phyloP scores from a whole-genome alignment of 2,329 filamentous ascomycete genomes.

The Diaporthe vexans region DNA sequence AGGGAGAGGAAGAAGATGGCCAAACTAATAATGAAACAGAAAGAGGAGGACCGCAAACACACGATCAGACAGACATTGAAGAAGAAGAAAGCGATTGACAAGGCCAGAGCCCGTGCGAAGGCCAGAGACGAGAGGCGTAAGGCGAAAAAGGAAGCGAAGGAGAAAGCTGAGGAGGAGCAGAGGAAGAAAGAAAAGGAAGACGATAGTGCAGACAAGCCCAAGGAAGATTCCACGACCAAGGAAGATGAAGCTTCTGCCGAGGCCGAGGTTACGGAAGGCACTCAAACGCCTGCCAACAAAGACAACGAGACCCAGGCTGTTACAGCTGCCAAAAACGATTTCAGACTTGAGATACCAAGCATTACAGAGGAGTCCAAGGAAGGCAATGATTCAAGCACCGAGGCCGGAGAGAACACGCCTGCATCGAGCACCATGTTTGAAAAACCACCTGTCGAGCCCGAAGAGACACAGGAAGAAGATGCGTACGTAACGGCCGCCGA shows the following conservation, averaged over 20 bases:
- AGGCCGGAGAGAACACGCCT: constrained; percentile 42
- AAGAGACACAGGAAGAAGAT: constrained; percentile 38
- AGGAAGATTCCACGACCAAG: not conserved
- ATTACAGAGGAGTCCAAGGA: not conserved
- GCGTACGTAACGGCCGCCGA: constrained; percentile 35
- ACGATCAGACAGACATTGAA: constrained; percentile 56
- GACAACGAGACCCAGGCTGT: constrained; percentile 48
- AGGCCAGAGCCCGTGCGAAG: constrained; percentile 43
- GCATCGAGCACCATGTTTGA: constrained; percentile 35
- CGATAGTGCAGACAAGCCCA: constrained; percentile 25
- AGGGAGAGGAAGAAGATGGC: constrained; percentile 65
- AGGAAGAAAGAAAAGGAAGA: constrained; percentile 49
- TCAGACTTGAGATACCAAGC: constrained; percentile 50
- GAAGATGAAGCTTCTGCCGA: not conserved
- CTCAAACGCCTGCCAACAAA: constrained; percentile 46
- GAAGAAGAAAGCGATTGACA: constrained; percentile 49
- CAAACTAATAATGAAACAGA: constrained; percentile 57
- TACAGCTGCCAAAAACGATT: constrained; percentile 49
- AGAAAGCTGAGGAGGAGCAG: constrained; percentile 49
- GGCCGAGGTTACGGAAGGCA: constrained; percentile 27
- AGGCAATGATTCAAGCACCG: constrained; percentile 38
- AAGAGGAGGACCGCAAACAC: constrained; percentile 50
- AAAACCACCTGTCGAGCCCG: not conserved
- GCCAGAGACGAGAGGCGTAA: constrained; percentile 56
- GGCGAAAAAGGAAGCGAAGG: constrained; percentile 47